These are phyloP conservation scores for Candida albicans DNA, from an alignment of 1,139 yeast genomes.

Conservation along the genomic window DNA sequence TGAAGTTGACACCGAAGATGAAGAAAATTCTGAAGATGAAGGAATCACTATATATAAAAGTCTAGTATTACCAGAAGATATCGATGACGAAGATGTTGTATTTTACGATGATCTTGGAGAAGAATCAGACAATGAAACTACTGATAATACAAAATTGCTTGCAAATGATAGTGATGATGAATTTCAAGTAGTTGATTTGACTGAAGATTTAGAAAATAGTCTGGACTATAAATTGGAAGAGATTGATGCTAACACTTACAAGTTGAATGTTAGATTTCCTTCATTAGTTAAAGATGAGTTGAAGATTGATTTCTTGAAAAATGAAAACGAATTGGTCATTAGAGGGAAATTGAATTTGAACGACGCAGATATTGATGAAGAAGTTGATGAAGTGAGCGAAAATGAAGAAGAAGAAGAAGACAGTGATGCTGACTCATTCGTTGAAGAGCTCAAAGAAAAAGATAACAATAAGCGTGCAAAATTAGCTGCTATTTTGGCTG, in stretches of 20 bases:
- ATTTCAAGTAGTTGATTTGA: constrained; percentile 40
- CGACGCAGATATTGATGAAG: constrained; percentile 19
- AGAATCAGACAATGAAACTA: constrained; percentile 22
- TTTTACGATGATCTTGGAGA: constrained; percentile 23
- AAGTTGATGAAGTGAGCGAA: constrained; percentile 12
- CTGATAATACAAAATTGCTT: constrained; percentile 23
- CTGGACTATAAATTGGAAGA: constrained; percentile 48
- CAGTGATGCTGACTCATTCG: constrained; percentile 23
- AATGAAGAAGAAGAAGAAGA: constrained; percentile 16
- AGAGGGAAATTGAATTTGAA: constrained; percentile 43
- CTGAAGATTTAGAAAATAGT: constrained; percentile 44
- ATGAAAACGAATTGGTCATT: constrained; percentile 44
- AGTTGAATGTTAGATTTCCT: constrained; percentile 46
- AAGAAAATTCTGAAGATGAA: constrained; percentile 33
- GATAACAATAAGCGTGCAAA: constrained; percentile 24
- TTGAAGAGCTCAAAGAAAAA: constrained; percentile 21
- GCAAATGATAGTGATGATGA: constrained; percentile 38
- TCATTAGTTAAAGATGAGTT: constrained; percentile 45
- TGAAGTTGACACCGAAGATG: constrained; percentile 28
- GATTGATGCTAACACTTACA: constrained; percentile 41
- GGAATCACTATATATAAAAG: constrained; percentile 48
- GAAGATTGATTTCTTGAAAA: constrained; percentile 42
- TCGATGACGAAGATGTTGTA: constrained; percentile 29
- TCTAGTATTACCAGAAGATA: constrained; percentile 39
- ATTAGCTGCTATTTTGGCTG: constrained; percentile 14